Percentiles rank a stretch among this genome's conserved stretches.
phyloP scores from a whole-genome alignment of 1,139 yeast genomes.

The Candida dubliniensis region DNA sequence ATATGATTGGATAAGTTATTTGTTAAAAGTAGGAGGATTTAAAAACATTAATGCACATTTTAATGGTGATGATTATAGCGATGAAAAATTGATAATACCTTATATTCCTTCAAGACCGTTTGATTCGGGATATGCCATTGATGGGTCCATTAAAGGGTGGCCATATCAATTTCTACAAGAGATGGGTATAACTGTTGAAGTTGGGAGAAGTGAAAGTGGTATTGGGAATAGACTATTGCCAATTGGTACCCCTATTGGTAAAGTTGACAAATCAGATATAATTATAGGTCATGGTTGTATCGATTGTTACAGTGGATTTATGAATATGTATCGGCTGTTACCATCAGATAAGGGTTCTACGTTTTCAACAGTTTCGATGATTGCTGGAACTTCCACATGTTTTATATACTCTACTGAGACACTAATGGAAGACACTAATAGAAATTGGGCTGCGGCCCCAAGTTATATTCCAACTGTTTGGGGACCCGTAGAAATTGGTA shows the following conservation, averaged over 20 bases:
- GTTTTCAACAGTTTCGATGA: slow-evolving; percentile 38
- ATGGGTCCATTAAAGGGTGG: slow-evolving; percentile 63
- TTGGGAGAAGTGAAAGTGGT: slow-evolving; percentile 17
- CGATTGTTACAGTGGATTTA: slow-evolving; percentile 61
- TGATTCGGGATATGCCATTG: slow-evolving; percentile 32
- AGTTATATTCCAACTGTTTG: slow-evolving; percentile 45
- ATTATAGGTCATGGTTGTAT: slow-evolving; percentile 50
- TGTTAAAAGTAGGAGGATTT: slow-evolving; percentile 19
- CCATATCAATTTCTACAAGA: slow-evolving; percentile 13
- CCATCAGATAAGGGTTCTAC: slow-evolving; percentile 5
- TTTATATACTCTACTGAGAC: slow-evolving; percentile 34
- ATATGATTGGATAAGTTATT: slow-evolving; percentile 49
- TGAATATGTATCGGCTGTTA: slow-evolving; percentile 26
- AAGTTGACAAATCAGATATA: slow-evolving; percentile 3
- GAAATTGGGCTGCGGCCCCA: not conserved
- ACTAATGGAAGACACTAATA: not conserved
- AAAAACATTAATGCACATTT: slow-evolving; percentile 8
- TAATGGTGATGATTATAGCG: slow-evolving; percentile 24
- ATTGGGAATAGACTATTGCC: slow-evolving; percentile 8
- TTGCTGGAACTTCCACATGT: slow-evolving; percentile 65
- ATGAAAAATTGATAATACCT: slow-evolving; percentile 13
- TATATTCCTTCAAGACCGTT: slow-evolving; percentile 10
- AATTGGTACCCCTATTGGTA: slow-evolving; percentile 8
- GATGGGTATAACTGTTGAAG: slow-evolving; percentile 22
- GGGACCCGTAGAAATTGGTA: slow-evolving; percentile 51